phyloP scores from a whole-genome alignment of 805 yeast species.

The Ogataea dorogensis region DNA sequence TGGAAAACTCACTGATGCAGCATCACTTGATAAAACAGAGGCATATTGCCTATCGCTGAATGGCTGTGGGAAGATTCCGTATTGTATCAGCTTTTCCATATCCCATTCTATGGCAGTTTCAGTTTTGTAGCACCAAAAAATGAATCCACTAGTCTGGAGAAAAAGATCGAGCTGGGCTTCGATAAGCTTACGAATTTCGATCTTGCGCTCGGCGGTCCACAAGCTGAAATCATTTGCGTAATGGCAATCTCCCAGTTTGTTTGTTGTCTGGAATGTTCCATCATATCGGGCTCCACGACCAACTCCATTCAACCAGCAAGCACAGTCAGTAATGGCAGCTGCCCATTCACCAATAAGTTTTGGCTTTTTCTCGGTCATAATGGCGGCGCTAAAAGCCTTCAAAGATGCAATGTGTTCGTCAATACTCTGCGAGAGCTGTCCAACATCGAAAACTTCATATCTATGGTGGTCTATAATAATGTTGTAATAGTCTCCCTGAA shows the following conservation, averaged over 20 bases:
- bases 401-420: conserved; percentile 61
- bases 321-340: conserved; percentile 70
- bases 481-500: conserved; percentile 47
- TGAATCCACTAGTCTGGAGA: conserved; percentile 51
- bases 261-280: conserved; percentile 43
- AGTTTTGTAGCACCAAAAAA: conserved; percentile 72
- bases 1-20: conserved; percentile 17
- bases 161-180: conserved; percentile 62
- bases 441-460: conserved; percentile 81
- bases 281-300: conserved; percentile 66
- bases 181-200: conserved; percentile 49
- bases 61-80: conserved; percentile 62
- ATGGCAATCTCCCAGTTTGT: conserved; percentile 45
- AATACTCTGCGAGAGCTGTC: conserved; percentile 52
- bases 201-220: conserved; percentile 44
- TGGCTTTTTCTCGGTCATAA: conserved; percentile 42
- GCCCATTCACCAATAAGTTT: conserved; percentile 70
- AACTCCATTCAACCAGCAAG: conserved; percentile 67
- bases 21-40: conserved; percentile 51
- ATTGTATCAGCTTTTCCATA: conserved; percentile 46
- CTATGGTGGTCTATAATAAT: conserved; percentile 86
- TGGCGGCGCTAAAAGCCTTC: conserved; percentile 46
- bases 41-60: conserved; percentile 63
- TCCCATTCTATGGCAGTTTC: conserved; percentile 71
- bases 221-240: conserved; percentile 35